Evolutionary conservation across 805 yeast genomes (phyloP), one percentile per base, ranked within the genome.

Genomic region (Suhomyces emberorum): DNA sequence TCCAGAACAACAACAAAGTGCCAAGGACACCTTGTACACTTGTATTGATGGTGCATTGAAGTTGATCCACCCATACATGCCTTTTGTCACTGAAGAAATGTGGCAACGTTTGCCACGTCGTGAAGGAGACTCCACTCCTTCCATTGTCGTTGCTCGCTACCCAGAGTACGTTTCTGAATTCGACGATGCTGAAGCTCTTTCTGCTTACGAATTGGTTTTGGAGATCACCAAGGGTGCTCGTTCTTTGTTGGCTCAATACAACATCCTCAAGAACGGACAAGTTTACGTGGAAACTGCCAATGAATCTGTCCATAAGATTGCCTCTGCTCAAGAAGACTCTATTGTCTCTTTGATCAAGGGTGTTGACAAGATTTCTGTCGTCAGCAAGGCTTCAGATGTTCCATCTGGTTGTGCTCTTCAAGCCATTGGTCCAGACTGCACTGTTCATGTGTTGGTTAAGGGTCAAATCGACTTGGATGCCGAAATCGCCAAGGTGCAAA

Each of bases 61-160:
- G 60, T 60, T 93, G 69, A 93, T 91, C 51, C 98, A 91, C 60
- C 98, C 98, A 61, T 93, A 88, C 73, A 93, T 93, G 98, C 98
- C 98, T 26, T 93, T 79, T 60, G 72, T 93, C 49, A 83, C 98
- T 32, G 98, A 93, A 67, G 98, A 93, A 73, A 79, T 93, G 86
- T 93, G 97, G 97, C 98, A 93, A 72, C 86, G 98, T 67, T 71
- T 93, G 55, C 98, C 98, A 52, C 83, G 84, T 55, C 81, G 96
- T 59, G 74, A 77, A 6, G 68, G 79, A 36, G 96, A 86, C 52
- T 64, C 65, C 15, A 70, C 88, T 18, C 69, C 63, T 34, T 75
- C 96, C 15, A 88, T 93, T 59, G 81, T 80, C 34, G 77, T 78
- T 57, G 95, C 96, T 28, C 51, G 71, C 33, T 93, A 80, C 70